These are phyloP conservation scores for Aureobasidium sp. DNA, from an alignment of 2,329 filamentous ascomycete genomes.

Conservation along the genomic window DNA sequence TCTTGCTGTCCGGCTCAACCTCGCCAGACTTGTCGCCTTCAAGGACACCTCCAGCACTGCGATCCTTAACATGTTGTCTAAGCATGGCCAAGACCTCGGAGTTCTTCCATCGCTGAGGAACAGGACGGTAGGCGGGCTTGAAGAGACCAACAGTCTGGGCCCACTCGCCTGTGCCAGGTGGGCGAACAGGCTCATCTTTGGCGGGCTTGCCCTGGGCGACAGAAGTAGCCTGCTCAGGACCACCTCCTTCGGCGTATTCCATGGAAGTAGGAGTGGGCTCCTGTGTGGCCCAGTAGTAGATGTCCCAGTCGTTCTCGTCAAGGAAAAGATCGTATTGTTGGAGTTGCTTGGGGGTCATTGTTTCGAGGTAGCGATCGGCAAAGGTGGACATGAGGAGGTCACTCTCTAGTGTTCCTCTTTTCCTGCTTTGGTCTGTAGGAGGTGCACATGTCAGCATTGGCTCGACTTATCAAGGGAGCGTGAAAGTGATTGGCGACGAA, in stretches of 20 bases:
- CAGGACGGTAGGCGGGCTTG: constrained; percentile 85
- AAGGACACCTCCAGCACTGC: constrained; percentile 35
- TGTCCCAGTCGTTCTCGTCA: constrained; percentile 99
- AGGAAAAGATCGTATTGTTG: constrained; percentile 32
- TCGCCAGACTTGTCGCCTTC: constrained; percentile 21
- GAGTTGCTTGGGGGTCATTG: constrained; percentile 53
- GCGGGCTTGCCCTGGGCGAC: constrained; percentile 39
- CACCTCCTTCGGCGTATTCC: constrained; percentile 49
- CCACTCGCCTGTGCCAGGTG: constrained; percentile 71
- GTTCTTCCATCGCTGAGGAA: constrained; percentile 76
- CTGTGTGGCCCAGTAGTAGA: constrained; percentile 99
- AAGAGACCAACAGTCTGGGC: constrained; percentile 93
- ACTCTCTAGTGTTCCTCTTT: constrained; percentile 90
- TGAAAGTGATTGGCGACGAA: constrained; percentile 31
- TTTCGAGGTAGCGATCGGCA: constrained; percentile 67
- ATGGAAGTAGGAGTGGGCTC: constrained; percentile 56
- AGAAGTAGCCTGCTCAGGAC: constrained; percentile 36
- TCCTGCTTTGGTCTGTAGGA: constrained; percentile 80
- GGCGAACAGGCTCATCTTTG: constrained; percentile 33
- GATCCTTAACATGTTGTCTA: constrained; percentile 46
- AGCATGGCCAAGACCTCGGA: constrained; percentile 73
- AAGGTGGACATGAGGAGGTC: constrained; percentile 96
- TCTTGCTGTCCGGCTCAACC: constrained; percentile 28
- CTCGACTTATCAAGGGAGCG: constrained; percentile 2
- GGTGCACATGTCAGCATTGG: constrained; percentile 20